Conservation (phyloP, 805 yeast genomes). For the Kluyveromyces wickerhamii region DNA sequence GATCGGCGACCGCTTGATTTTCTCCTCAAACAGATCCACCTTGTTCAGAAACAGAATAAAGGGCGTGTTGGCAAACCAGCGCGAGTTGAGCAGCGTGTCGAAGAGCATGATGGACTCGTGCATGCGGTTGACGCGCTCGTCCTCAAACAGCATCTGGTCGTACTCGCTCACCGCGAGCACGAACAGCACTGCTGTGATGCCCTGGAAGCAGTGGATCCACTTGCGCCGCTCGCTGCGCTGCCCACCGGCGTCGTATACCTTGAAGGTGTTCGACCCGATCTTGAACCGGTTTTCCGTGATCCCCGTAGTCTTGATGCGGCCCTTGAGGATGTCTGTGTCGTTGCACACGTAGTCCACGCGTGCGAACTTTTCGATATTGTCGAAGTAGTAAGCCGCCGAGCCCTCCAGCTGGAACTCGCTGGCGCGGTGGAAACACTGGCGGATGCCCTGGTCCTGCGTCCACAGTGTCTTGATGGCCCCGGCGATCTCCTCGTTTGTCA, state of each 20-base stretch:
- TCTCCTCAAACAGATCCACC: constrained; percentile 69
- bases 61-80: constrained; percentile 80
- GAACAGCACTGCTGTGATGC: constrained; percentile 78
- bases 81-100: constrained; percentile 73
- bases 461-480: constrained; percentile 63
- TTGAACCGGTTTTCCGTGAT: constrained; percentile 79
- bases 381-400: constrained; percentile 74
- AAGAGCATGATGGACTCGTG: constrained; percentile 82
- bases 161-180: constrained; percentile 88
- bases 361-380: constrained; percentile 58
- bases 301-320: constrained; percentile 93
- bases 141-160: constrained; percentile 88
- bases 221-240: constrained; percentile 85
- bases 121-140: constrained; percentile 81
- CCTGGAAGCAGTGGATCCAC: constrained; percentile 93
- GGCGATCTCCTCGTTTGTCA: constrained; percentile 51
- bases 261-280: constrained; percentile 57
- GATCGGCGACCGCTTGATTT: constrained; percentile 59
- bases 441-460: constrained; percentile 61
- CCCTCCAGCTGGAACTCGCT: constrained; percentile 82
- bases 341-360: constrained; percentile 58
- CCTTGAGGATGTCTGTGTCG: constrained; percentile 79
- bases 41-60: constrained; percentile 86
- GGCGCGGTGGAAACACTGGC: constrained; percentile 46
- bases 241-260: constrained; percentile 93